A percentile compares a stretch with the other conserved stretches of the same genome.
Conservation (phyloP, 2,329 filamentous ascomycete genomes). For the Penicillium fuscoglaucum region DNA sequence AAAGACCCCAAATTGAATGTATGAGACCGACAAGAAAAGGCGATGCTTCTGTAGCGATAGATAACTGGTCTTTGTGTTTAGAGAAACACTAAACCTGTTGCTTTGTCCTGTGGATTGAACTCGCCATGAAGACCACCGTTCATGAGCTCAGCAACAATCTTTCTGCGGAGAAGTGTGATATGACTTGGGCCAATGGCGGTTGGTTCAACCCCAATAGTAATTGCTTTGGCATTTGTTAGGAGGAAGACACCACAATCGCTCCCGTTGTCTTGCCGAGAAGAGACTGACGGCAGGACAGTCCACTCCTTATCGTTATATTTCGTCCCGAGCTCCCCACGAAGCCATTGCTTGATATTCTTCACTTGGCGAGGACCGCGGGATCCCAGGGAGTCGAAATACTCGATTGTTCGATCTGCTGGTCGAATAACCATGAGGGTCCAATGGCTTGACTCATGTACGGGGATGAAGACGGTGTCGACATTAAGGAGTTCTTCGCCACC, state of each 20-base stretch:
- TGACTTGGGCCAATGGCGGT: constrained; percentile 43
- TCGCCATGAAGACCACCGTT: constrained; percentile 47
- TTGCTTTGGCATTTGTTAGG: constrained; percentile 50
- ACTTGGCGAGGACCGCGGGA: constrained; percentile 36
- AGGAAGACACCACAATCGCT: constrained; percentile 54
- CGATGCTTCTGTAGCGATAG: not conserved
- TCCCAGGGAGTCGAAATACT: constrained; percentile 51
- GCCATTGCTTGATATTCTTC: constrained; percentile 42
- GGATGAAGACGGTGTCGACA: constrained; percentile 50
- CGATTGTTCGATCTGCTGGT: constrained; percentile 45
- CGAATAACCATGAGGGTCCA: constrained; percentile 52
- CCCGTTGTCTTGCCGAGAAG: constrained; percentile 49
- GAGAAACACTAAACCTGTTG: constrained; percentile 24
- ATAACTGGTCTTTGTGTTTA: constrained; percentile 10
- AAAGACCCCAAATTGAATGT: not conserved
- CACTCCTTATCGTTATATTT: constrained; percentile 47
- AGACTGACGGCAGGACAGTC: constrained; percentile 40
- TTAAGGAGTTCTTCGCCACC: constrained; percentile 46
- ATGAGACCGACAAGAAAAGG: not conserved
- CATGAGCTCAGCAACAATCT: constrained; percentile 52
- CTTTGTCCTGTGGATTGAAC: constrained; percentile 35
- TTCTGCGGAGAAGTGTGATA: constrained; percentile 43
- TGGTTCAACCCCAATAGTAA: constrained; percentile 47
- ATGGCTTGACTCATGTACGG: constrained; percentile 48
- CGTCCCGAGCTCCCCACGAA: constrained; percentile 43